Conservation (phyloP, 495 filamentous ascomycete species). For the Podospora conica region DNA sequence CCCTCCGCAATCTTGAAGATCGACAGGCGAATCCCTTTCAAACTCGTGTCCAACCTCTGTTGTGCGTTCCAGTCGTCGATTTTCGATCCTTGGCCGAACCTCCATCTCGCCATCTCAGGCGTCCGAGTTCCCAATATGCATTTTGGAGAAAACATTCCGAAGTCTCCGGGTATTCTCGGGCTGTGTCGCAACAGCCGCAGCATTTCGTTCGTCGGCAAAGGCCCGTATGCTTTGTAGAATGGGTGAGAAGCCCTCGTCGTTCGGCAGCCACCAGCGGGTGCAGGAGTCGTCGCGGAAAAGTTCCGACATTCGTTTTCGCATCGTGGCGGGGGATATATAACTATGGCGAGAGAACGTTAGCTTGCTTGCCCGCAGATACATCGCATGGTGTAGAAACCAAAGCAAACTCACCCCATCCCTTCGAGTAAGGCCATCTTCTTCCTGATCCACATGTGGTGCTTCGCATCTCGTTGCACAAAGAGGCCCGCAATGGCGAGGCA, state of each 20-base stretch:
- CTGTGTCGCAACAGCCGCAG: constrained; percentile 53
- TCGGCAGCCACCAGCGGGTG: constrained; percentile 79
- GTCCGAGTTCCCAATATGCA: constrained; percentile 25
- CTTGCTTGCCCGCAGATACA: constrained; percentile 2
- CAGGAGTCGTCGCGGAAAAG: constrained; percentile 63
- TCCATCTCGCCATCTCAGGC: background rate
- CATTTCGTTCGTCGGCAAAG: constrained; percentile 67
- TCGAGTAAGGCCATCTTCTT: constrained; percentile 75
- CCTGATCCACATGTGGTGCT: constrained; percentile 76
- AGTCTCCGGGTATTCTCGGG: constrained; percentile 68
- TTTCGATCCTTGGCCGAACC: constrained; percentile 2
- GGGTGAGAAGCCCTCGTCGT: constrained; percentile 65
- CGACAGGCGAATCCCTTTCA: background rate
- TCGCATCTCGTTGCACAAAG: constrained; percentile 67
- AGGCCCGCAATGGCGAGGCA: constrained; percentile 68
- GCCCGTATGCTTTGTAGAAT: constrained; percentile 69
- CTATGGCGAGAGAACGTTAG: constrained; percentile 39
- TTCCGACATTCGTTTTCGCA: constrained; percentile 66
- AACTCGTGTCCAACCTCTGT: background rate
- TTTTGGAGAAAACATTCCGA: constrained; percentile 59
- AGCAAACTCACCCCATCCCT: constrained; percentile 64
- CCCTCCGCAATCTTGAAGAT: constrained; percentile 13
- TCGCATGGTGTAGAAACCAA: background rate
- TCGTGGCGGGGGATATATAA: constrained; percentile 70
- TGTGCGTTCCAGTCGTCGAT: background rate